These are phyloP conservation scores for Lentinula raphanica DNA, from an alignment of 768 basidiomycete species.

Conservation along the genomic window DNA sequence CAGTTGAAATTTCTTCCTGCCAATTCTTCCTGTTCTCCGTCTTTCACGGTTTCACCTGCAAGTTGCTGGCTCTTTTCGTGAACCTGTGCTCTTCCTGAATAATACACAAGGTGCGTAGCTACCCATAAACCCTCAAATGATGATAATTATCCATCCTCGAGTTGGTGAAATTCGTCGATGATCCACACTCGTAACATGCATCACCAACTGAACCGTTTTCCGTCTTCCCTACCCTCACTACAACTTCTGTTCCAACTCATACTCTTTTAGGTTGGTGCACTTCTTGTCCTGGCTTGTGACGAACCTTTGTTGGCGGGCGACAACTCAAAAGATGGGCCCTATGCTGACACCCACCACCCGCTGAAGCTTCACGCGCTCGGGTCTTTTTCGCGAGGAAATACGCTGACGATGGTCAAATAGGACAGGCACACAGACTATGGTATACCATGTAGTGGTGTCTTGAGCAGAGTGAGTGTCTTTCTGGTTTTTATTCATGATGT, in stretches of 20 bases:
- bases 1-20: background rate
- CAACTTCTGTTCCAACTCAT: background rate
- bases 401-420: background rate
- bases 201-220: conserved; percentile 49
- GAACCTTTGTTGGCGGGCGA: conserved; percentile 35
- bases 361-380: conserved; percentile 20
- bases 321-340: conserved; percentile 22
- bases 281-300: conserved; percentile 19
- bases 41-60: too few species aligned
- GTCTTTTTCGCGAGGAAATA: background rate
- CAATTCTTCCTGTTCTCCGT: background rate
- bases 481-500: conserved; percentile 41
- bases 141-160: conserved; percentile 71
- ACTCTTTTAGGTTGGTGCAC: conserved; percentile 11
- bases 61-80: too few species aligned
- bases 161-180: conserved; percentile 65
- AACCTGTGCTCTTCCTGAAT: background rate
- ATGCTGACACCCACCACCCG: conserved; percentile 40
- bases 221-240: conserved; percentile 12
- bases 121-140: conserved; percentile 32
- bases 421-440: conserved; percentile 4
- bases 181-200: conserved; percentile 79
- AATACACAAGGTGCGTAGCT: conserved; percentile 28
- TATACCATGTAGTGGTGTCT: background rate
- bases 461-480: background rate